Evolutionary conservation across 768 basidiomycete genomes (phyloP), one percentile per base, ranked within the genome.

Genomic region (Mycena venus): DNA sequence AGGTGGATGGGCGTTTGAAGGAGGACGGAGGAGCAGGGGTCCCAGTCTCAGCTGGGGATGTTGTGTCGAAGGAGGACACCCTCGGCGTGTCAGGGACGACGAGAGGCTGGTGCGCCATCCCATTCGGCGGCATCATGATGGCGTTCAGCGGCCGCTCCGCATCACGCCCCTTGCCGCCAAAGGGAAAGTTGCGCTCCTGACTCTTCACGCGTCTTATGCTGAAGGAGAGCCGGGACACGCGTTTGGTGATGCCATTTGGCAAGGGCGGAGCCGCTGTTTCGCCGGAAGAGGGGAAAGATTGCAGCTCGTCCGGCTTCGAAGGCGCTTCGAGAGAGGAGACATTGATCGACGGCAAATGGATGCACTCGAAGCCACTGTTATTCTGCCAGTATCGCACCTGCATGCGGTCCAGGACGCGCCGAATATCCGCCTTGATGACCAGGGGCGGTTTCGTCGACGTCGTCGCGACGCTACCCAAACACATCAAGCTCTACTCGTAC

Each of bases 261-360:
- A 77, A n/a, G 79, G 81, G 5, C 84, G 82, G n/a, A 80, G 79
- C 7, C 80, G 82, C 3, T 82, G 82, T 68, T 0, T 91, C 91
- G 65, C 85, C 86, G 14, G 90, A 89, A 21, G 86, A 88, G 27
- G 83, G 80, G 2, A 91, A 90, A 5, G 86, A 81, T 79, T 82
- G 86, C 68, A 84, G 87, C 38, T 83, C 75, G 47, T 78, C 76
- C 31, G 72, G 68, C 2, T 81, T 67, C 14, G 42, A 74, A 6
- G 85, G 77, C 1, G 77, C 74, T 9, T 91, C 89, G 15, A 98
- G 88, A 17, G 95, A 94, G 4, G 94, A 88, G 12, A 99, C 84
- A 80, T 98, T 97, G 82, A 99, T 99, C 23, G 96, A 97, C 0
- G 98, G 98, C 44, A 95, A 84, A 81, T 99, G 96, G 31, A 98